Evolutionary conservation across 805 yeast genomes (phyloP), one percentile per base, ranked within the genome.

Genomic region (Wickerhamomyces bovis): DNA sequence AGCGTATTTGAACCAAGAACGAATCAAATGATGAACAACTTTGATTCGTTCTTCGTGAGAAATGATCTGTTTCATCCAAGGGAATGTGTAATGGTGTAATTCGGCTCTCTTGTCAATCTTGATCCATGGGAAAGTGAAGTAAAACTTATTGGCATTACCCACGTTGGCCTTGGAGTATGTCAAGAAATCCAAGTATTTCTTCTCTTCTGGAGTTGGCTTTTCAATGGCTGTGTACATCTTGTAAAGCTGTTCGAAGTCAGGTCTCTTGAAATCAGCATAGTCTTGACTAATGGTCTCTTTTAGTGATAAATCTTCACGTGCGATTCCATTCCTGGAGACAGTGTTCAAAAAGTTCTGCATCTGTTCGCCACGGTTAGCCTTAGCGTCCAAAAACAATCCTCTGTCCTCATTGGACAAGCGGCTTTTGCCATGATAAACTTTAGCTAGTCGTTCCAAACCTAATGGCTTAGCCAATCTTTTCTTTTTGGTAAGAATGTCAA

Each of bases 1-100:
- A 26, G 78, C 62, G 55, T 80, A 77, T 38, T 71, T 66, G 19
- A 80, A 67, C 80, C 84, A 82, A 4, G 80, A 70, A 46, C 80
- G 66, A 6, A 74, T 53, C 33, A 80, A 52, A 41, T 76, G 70
- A 55, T 80, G 83, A 21, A 79, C 52, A 10, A 57, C 65, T 12
- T 49, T 52, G 30, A 53, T 53, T 43, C 67, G 53, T 44, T 64
- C 63, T 44, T 58, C 60, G 39, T 60, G 61, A 19, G 61, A 50
- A 13, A 62, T 55, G 22, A 64, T 46, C 33, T 59, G 62, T 42
- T 61, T 61, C 31, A 62, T 38, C 57, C 61, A 64, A 28, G 67
- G 67, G 52, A 59, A 63, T 39, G 52, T 58, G 48, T 63, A 63
- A 51, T 64, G 68, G 38, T 62, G 66, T 20, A 60, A 26, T 46